A percentile compares a stretch with the other conserved stretches of the same genome.
Evolutionary conservation across 345 rosid species (phyloP).

Genomic region (Raphanus raphanistrum): DNA sequence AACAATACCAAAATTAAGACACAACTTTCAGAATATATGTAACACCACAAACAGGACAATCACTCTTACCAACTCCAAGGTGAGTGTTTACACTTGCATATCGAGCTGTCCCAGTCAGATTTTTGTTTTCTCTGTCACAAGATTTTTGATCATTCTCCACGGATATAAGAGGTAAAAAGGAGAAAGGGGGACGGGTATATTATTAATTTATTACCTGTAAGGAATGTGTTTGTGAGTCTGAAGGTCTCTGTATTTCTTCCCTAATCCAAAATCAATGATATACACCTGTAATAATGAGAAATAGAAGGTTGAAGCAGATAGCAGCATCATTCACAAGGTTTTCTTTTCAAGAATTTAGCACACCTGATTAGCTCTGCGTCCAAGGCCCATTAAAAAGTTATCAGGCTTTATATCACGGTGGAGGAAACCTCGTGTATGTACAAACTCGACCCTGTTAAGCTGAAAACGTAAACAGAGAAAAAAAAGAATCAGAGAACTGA

Average conservation of each 20-base stretch:
- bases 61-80: slow-evolving; percentile 67
- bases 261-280: slow-evolving; percentile 76
- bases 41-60: slow-evolving; percentile 6
- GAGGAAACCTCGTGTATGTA: slow-evolving; percentile 81
- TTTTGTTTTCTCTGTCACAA: slow-evolving; percentile 69
- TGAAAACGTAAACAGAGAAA: slow-evolving; percentile 34
- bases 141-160: neutral
- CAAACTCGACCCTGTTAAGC: slow-evolving; percentile 80
- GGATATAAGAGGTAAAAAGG: neutral
- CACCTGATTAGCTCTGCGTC: slow-evolving; percentile 83
- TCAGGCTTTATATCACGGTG: slow-evolving; percentile 94
- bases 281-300: slow-evolving; percentile 49
- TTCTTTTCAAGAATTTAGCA: neutral
- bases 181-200: neutral
- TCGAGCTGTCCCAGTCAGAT: slow-evolving; percentile 87
- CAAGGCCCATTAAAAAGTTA: slow-evolving; percentile 84
- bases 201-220: slow-evolving; percentile 56
- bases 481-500: neutral
- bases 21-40: neutral
- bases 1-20: neutral
- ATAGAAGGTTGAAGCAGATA: slow-evolving; percentile 7
- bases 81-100: slow-evolving; percentile 92
- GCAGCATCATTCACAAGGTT: neutral
- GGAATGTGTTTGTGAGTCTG: slow-evolving; percentile 88
- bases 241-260: slow-evolving; percentile 84